Conservation (phyloP, 441 rosid species). For the Croton setiger region DNA sequence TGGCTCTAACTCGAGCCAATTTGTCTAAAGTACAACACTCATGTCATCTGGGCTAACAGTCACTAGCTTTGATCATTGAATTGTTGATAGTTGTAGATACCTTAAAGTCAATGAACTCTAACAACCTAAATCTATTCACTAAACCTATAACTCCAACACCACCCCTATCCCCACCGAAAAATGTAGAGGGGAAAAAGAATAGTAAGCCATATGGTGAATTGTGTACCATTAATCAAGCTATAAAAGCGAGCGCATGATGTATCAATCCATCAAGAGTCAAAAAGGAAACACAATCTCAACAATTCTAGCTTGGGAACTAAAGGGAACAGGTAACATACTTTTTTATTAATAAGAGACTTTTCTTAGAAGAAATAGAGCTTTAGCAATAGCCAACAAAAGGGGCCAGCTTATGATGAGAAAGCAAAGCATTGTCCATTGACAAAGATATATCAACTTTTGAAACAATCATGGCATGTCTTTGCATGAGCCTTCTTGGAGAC, state of each 20-base stretch:
- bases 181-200: not conserved
- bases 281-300: not conserved
- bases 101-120: not conserved
- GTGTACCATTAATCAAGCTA: not conserved
- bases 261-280: not conserved
- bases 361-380: conserved; percentile 11
- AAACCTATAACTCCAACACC: not conserved
- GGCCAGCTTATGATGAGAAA: conserved; percentile 20
- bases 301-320: conserved; percentile 6
- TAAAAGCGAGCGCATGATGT: not conserved
- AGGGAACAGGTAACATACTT: not conserved
- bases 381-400: conserved; percentile 18
- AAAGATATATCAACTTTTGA: conserved; percentile 19
- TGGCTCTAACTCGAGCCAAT: too few species aligned
- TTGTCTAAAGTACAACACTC: too few species aligned
- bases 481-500: conserved; percentile 6
- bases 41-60: too few species aligned
- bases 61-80: not conserved
- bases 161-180: not conserved
- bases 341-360: conserved; percentile 7
- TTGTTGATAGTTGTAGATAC: not conserved
- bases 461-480: conserved; percentile 15
- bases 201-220: not conserved
- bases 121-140: not conserved
- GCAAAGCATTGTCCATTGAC: conserved; percentile 15